Conservation (phyloP, 768 basidiomycete genomes). For the Sistotremastrum suecicum region DNA sequence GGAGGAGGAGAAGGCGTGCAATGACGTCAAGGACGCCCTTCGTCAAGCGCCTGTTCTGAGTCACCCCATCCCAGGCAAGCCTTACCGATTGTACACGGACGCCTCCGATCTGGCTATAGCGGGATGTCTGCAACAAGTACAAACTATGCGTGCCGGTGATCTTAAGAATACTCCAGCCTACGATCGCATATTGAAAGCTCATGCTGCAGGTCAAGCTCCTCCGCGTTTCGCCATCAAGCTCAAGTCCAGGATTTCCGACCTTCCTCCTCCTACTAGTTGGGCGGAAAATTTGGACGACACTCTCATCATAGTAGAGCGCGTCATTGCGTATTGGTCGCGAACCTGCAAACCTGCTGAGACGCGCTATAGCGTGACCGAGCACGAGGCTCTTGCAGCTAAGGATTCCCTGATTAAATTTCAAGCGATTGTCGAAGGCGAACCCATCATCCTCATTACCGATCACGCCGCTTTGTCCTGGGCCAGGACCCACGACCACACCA, state of each 20-base stretch:
- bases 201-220: slow-evolving; percentile 1
- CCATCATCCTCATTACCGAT: slow-evolving; percentile 12
- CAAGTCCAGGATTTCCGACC: slow-evolving; percentile 1
- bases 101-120: slow-evolving; percentile 13
- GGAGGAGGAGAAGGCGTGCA: slow-evolving; percentile 16
- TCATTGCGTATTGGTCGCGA: slow-evolving; percentile 18
- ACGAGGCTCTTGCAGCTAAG: slow-evolving; percentile 24
- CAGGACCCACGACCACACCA: slow-evolving; percentile 23
- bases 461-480: slow-evolving; percentile 22
- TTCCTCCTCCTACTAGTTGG: slow-evolving; percentile 5
- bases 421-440: slow-evolving; percentile 22
- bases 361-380: slow-evolving; percentile 24
- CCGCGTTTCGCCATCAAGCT: slow-evolving; percentile 6
- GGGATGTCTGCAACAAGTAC: slow-evolving; percentile 13
- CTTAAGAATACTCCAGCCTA: slow-evolving; percentile 12
- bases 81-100: slow-evolving; percentile 24
- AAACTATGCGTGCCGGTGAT: slow-evolving; percentile 10
- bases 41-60: slow-evolving; percentile 19
- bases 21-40: slow-evolving; percentile 16
- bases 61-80: slow-evolving; percentile 15
- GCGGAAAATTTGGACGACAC: slow-evolving; percentile 17
- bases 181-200: slow-evolving; percentile 7
- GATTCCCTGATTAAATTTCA: slow-evolving; percentile 24
- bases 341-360: slow-evolving; percentile 19
- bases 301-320: slow-evolving; percentile 16